These are phyloP conservation scores for Saturnispora halmiae DNA, from an alignment of 805 yeast species.

Conservation along the genomic window DNA sequence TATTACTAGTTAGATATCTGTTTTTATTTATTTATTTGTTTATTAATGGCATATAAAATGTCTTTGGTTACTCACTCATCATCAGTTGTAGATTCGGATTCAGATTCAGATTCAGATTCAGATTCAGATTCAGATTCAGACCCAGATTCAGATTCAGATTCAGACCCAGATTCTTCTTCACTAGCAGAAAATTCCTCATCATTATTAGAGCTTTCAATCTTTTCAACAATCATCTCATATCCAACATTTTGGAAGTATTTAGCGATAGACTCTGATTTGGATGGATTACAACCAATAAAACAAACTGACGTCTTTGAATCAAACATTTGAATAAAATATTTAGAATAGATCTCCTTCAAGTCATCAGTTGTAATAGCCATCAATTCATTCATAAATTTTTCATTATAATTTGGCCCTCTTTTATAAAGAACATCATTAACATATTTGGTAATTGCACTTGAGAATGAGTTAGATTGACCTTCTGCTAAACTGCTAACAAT, in stretches of 20 bases:
- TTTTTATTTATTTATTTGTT: neutral
- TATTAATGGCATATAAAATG: neutral
- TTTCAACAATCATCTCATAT: conserved; percentile 52
- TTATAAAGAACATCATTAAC: conserved; percentile 55
- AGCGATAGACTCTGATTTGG: conserved; percentile 40
- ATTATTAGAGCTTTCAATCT: conserved; percentile 32
- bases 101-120: conserved; percentile 6
- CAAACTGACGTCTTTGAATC: conserved; percentile 44
- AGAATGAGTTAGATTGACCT: conserved; percentile 51
- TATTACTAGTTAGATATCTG: too few relatives aligned
- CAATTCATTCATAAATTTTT: conserved; percentile 43
- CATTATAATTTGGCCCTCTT: conserved; percentile 61
- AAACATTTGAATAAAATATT: conserved; percentile 61
- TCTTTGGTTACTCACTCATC: neutral
- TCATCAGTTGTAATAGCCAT: conserved; percentile 46
- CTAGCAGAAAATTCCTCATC: conserved; percentile 24
- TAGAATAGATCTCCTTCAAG: conserved; percentile 39
- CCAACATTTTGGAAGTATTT: conserved; percentile 43
- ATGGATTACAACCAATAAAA: conserved; percentile 68
- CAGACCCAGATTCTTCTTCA: conserved; percentile 26
- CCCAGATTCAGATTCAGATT: conserved; percentile 12
- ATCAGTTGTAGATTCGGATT: neutral
- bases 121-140: conserved; percentile 12
- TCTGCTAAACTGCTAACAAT: conserved; percentile 67
- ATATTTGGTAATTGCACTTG: conserved; percentile 60